Evolutionary conservation across 208 protist genomes (phyloP).

Genomic region (Wallacemonas rigidus): DNA sequence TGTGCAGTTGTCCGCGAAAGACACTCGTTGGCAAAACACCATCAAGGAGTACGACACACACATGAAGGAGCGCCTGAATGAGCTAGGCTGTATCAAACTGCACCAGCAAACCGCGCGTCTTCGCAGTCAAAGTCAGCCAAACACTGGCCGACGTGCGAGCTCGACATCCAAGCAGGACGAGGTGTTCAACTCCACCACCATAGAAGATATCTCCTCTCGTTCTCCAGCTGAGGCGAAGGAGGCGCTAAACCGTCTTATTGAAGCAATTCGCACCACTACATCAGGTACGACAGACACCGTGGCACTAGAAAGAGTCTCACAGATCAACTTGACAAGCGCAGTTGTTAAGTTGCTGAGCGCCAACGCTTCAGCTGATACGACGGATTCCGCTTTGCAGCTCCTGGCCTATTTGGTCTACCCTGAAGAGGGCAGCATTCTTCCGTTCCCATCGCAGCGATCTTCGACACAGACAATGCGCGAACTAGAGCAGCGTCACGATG

Average conservation of each 20-base stretch:
- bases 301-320: slow-evolving; percentile 36
- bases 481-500: slow-evolving; percentile 44
- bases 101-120: slow-evolving; percentile 22
- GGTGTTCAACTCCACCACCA: slow-evolving; percentile 38
- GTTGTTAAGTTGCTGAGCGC: slow-evolving; percentile 43
- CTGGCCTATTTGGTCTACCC: slow-evolving; percentile 68
- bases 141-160: background rate
- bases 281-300: slow-evolving; percentile 26
- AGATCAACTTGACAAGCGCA: slow-evolving; percentile 29
- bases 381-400: slow-evolving; percentile 45
- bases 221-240: slow-evolving; percentile 27
- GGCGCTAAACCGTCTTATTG: slow-evolving; percentile 29
- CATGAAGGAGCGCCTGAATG: slow-evolving; percentile 84
- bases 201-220: slow-evolving; percentile 21
- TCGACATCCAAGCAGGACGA: slow-evolving; percentile 25
- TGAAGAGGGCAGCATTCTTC: slow-evolving; percentile 57
- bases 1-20: slow-evolving; percentile 73
- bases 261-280: slow-evolving; percentile 24
- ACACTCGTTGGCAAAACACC: slow-evolving; percentile 62
- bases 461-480: slow-evolving; percentile 28
- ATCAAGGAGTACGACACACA: slow-evolving; percentile 69
- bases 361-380: slow-evolving; percentile 33
- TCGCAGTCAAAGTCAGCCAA: slow-evolving; percentile 27
- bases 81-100: slow-evolving; percentile 62
- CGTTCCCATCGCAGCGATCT: slow-evolving; percentile 81